phyloP scores from a whole-genome alignment of 2,329 filamentous ascomycete genomes.

The Diaporthe sp. region DNA sequence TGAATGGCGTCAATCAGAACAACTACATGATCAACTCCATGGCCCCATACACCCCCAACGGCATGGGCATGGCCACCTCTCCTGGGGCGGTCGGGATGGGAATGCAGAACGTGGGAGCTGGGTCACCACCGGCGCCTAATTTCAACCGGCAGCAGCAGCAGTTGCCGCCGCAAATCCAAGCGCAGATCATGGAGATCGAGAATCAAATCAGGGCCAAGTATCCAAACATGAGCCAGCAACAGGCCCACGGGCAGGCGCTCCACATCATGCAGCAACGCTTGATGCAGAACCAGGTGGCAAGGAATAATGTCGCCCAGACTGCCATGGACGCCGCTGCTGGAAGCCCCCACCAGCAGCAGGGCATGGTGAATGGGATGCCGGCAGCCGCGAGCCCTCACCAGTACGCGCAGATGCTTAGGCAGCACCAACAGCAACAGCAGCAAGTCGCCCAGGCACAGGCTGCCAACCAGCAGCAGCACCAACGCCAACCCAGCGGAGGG shows the following conservation, averaged over 20 bases:
- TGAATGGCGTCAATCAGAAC: conserved; percentile 64
- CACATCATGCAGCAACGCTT: conserved; percentile 56
- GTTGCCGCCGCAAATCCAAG: conserved; percentile 61
- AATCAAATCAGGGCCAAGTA: conserved; percentile 65
- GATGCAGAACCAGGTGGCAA: conserved; percentile 57
- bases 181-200: conserved; percentile 66
- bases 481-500: conserved; percentile 39
- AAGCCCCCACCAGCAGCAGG: conserved; percentile 60
- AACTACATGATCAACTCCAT: conserved; percentile 66
- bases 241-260: conserved; percentile 64
- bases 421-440: conserved; percentile 65
- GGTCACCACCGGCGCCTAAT: conserved; percentile 54
- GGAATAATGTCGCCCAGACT: conserved; percentile 57
- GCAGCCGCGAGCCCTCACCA: conserved; percentile 68
- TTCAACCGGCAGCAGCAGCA: conserved; percentile 50
- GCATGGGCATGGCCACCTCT: conserved; percentile 59
- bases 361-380: conserved; percentile 62
- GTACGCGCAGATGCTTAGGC: conserved; percentile 70
- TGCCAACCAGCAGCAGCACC: conserved; percentile 45
- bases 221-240: conserved; percentile 64
- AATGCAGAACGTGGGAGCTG: conserved; percentile 60
- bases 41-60: conserved; percentile 60
- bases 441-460: conserved; percentile 42
- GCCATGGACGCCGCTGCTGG: conserved; percentile 70
- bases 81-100: conserved; percentile 58